Conservation (phyloP, 164 flowering plant species). For the Hamamelis virginiana region DNA sequence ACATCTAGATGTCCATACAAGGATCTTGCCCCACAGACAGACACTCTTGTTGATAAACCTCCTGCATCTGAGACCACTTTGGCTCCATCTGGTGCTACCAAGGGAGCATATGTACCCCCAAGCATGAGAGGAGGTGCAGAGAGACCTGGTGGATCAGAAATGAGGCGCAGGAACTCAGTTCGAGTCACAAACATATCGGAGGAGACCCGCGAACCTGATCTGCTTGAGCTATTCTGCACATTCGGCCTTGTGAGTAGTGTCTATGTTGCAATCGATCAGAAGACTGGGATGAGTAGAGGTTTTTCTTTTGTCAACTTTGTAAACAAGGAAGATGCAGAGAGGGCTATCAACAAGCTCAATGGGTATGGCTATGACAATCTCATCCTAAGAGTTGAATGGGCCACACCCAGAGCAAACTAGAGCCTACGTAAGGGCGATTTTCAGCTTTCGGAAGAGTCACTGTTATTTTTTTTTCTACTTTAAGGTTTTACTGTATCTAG, state of each 20-base stretch:
- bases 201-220: slow-evolving; percentile 45
- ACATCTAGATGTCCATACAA: slow-evolving; percentile 75
- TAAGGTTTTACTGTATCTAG: background rate
- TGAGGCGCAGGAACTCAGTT: slow-evolving; percentile 43
- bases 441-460: background rate
- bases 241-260: slow-evolving; percentile 50
- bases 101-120: slow-evolving; percentile 58
- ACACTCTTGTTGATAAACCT: slow-evolving; percentile 51
- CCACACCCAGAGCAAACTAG: slow-evolving; percentile 26
- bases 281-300: slow-evolving; percentile 49
- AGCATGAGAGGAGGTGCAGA: slow-evolving; percentile 30
- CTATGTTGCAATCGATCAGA: slow-evolving; percentile 52
- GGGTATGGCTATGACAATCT: slow-evolving; percentile 33
- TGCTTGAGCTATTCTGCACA: slow-evolving; percentile 50
- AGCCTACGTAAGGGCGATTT: background rate
- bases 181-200: slow-evolving; percentile 52
- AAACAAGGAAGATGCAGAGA: slow-evolving; percentile 31
- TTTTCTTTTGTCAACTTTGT: slow-evolving; percentile 52
- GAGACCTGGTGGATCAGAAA: slow-evolving; percentile 23
- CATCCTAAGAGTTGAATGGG: slow-evolving; percentile 35
- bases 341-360: slow-evolving; percentile 37
- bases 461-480: background rate
- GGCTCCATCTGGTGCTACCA: slow-evolving; percentile 31
- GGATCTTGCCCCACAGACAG: slow-evolving; percentile 56
- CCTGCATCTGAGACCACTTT: slow-evolving; percentile 33